Conservation (phyloP, 2,329 filamentous ascomycete species). For the Pezicula radicicola region DNA sequence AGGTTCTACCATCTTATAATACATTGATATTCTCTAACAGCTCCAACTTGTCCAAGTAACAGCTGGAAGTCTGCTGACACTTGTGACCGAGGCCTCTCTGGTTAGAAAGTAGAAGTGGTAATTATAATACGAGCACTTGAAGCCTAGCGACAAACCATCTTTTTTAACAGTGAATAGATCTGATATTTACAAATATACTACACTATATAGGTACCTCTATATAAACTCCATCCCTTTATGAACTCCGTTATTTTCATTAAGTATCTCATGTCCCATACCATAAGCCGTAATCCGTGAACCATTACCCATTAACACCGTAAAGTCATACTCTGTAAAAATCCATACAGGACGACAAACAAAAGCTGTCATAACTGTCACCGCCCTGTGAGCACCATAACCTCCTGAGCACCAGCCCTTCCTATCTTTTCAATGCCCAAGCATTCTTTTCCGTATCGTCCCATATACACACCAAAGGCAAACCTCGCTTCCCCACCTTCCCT, state of each 20-base stretch:
- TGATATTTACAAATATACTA: too few relatives aligned
- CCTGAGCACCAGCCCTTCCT: slow-evolving; percentile 13
- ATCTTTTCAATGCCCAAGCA: slow-evolving; percentile 25
- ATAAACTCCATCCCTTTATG: too few relatives aligned
- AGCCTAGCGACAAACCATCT: too few relatives aligned
- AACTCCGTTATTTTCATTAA: background rate
- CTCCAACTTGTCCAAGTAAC: too few relatives aligned
- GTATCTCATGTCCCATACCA: background rate
- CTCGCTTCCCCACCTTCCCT: slow-evolving; percentile 13
- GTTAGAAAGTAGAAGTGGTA: too few relatives aligned
- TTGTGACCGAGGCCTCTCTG: too few relatives aligned
- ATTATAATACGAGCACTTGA: too few relatives aligned
- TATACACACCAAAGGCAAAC: slow-evolving; percentile 25
- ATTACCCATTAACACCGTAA: slow-evolving; percentile 10
- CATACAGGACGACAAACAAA: background rate
- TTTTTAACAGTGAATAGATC: too few relatives aligned
- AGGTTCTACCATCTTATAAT: too few relatives aligned
- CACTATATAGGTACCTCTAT: too few relatives aligned
- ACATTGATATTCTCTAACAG: too few relatives aligned
- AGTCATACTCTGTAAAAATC: background rate
- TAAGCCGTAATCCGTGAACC: slow-evolving; percentile 5
- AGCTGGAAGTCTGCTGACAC: too few relatives aligned
- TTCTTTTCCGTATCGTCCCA: slow-evolving; percentile 21
- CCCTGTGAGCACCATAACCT: slow-evolving; percentile 12
- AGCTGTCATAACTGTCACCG: background rate